Evolutionary conservation across 257 asterid genomes (phyloP), one percentile per base, ranked within the genome.

Genomic region (Gentiana macrophylla): DNA sequence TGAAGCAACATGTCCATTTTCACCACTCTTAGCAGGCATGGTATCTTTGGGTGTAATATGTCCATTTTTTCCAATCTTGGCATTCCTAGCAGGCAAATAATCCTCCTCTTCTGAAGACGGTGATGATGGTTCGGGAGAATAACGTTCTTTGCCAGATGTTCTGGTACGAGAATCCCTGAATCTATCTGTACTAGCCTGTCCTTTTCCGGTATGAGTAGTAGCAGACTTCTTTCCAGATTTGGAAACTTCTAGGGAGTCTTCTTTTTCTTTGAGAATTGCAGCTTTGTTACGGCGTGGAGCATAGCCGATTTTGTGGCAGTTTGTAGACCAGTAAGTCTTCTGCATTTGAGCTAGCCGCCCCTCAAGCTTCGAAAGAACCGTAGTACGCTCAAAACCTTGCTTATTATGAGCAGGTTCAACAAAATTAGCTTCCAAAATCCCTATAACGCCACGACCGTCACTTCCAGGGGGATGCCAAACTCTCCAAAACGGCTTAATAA

Each of bases 401-500:
- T 84, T 84, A 49, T 81, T 87, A 12, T 84, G 94, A 3, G 91
- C 91, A 37, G 94, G 94, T 74, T 84, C 88, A 3, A 84, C 80
- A 68, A 84, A 84, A 60, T 84, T 75, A 7, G 94, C 88, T 74
- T 84, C 86, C 62, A 76, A 38, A 43, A 82, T 80, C 60, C 94
- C 94, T 68, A 88, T 67, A 38, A 80, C 95, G 15, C 95, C 97
- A 45, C 94, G 78, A 57, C 97, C 97, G 69, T 81, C 80, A 61
- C 95, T 88, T 53, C 97, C 95, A 8, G 97, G 89, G 60, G 95
- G 82, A 63, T 78, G 83, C 95, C 95, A 88, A 24, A 83, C 86
- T 65, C 97, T 82, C 95, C 95, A 88, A 55, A 88, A 88, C 24
- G 95, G 89, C 89, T 74, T 84, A 59, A 88, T 84, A 15, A 88